Evolutionary conservation across 257 asterid species (phyloP).

Genomic region (Rubia yunnanensis): DNA sequence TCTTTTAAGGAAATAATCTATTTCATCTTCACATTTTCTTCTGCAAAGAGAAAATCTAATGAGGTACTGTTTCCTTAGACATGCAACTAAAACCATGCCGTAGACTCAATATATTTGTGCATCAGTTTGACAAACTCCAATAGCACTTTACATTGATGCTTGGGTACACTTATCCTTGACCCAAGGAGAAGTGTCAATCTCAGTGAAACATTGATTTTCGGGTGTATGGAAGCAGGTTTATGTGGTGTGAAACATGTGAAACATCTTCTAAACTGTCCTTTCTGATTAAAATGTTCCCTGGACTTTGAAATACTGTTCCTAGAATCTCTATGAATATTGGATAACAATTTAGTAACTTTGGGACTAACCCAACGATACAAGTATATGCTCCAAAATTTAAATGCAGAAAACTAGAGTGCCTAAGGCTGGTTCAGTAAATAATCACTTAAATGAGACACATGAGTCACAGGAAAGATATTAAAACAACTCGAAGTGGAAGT

Average conservation of each 20-base stretch:
- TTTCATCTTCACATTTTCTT: conserved; percentile 34
- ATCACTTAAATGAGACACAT: not conserved
- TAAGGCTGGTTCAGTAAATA: not conserved
- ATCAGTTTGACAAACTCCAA: not conserved
- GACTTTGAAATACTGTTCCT: not conserved
- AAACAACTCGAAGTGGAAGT: conserved; percentile 8
- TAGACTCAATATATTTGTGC: not conserved
- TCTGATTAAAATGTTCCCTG: not conserved
- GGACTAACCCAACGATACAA: not conserved
- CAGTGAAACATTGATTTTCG: not conserved
- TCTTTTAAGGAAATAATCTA: conserved; percentile 35
- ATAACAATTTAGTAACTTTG: not conserved
- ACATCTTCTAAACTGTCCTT: too few relatives aligned
- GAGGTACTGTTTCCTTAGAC: not conserved
- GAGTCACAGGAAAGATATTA: not conserved
- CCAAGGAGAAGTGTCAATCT: not conserved
- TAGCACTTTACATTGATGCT: not conserved
- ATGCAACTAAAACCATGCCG: not conserved
- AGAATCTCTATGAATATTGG: not conserved
- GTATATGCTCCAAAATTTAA: not conserved
- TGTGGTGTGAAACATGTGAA: not conserved
- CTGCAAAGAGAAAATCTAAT: conserved; percentile 20
- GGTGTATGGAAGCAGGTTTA: not conserved
- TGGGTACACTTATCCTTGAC: not conserved
- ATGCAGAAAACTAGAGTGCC: not conserved